phyloP scores from a whole-genome alignment of 495 filamentous ascomycete species.

The Penicillium lividum region DNA sequence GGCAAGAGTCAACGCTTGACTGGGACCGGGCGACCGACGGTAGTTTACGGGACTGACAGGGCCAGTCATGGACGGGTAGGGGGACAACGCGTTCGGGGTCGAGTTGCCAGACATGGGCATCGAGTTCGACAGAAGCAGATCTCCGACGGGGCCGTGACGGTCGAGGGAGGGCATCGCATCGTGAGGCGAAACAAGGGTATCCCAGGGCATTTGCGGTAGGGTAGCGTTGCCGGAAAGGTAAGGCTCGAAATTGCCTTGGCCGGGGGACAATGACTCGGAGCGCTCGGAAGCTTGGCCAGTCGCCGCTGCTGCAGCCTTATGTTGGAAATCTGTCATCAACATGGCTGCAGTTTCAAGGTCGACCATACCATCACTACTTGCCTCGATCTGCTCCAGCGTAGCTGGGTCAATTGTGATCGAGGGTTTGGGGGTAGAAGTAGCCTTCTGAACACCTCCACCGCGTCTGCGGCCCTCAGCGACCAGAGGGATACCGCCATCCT shows the following conservation, averaged over 20 bases:
- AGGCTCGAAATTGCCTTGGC: slow-evolving; percentile 62
- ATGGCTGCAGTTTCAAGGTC: slow-evolving; percentile 98
- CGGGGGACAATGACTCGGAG: slow-evolving; percentile 72
- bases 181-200: slow-evolving; percentile 69
- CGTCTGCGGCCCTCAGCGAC: slow-evolving; percentile 93
- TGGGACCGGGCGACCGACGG: slow-evolving; percentile 64
- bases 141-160: slow-evolving; percentile 57
- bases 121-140: slow-evolving; percentile 66
- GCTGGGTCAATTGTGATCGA: slow-evolving; percentile 83
- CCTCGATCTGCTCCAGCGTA: slow-evolving; percentile 91
- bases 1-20: slow-evolving; percentile 63
- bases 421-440: slow-evolving; percentile 73
- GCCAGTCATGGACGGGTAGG: slow-evolving; percentile 71
- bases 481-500: slow-evolving; percentile 94
- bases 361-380: slow-evolving; percentile 90
- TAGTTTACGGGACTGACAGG: slow-evolving; percentile 73
- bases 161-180: slow-evolving; percentile 68
- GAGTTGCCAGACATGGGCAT: slow-evolving; percentile 68
- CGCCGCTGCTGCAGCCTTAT: slow-evolving; percentile 89
- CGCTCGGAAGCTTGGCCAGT: slow-evolving; percentile 70
- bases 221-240: slow-evolving; percentile 77
- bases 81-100: slow-evolving; percentile 80
- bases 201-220: slow-evolving; percentile 88
- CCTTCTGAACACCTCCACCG: slow-evolving; percentile 62
- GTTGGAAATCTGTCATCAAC: slow-evolving; percentile 98